Base-by-base conservation (phyloP, 202 grass and related monocot species). In the Panicum hallii region DNA sequence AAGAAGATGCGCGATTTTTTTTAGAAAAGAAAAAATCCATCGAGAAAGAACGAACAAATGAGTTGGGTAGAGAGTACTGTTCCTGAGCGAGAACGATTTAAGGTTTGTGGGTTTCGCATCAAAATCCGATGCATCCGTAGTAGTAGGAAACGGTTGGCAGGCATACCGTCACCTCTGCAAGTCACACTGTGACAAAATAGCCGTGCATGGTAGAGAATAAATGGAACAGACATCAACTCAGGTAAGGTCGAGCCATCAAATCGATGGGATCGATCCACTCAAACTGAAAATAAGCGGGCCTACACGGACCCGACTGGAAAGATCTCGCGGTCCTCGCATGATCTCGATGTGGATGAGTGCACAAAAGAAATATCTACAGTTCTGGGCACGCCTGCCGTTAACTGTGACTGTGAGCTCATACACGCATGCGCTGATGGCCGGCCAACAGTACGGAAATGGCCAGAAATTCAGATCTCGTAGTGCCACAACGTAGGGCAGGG, bases 211-310 rank as follows among this genome's bases (percentile, higher is more conserved):
- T 38, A 0, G 36, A 38, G 36, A 38, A 38, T 38, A 47, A 68
- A 60, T 56, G 22, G 57, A 26, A 11, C 19, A 13, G 15, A 3
- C 61, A 44, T 34, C 71, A 16, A 23, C 40, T 55, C 38, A 72
- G 74, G 57, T 66, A 78, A 40, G 64, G 28, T 32, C 7, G 14
- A 48, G 62, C 72, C n/a, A 77, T 77, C 79, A 77, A 41, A 85
- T 46, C 79, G 52, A 70, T 60, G 47, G 20, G 79, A 82, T 16
- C 5, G 53, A 82, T 60, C 26, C 41, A 82, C 52, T 54, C 8
- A 9, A 79, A n/a, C 52, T 16, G 9, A 70, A 69, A 53, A 20
- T 8, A 10, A 6, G 41, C 38, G 22, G 34, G 36, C 64, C 9
- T 12, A 57, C 48, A 32, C 38, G 65, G 65, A 70, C 50, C 23